These are phyloP conservation scores for Phascolomyces articulosus DNA, from an alignment of 371 early-diverging fungal species.

Conservation along the genomic window DNA sequence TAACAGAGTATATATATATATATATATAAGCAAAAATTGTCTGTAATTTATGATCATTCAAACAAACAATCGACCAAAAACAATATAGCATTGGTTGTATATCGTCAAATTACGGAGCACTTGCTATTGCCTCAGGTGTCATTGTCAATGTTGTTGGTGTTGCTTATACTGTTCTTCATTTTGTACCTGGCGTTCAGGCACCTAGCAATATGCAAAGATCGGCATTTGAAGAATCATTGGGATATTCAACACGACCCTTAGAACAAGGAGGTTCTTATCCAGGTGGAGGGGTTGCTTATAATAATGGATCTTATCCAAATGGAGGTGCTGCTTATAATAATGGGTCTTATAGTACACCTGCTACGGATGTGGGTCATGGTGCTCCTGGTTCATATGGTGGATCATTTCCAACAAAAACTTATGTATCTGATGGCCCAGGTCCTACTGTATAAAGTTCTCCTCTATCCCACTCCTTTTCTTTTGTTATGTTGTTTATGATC, in stretches of 20 bases:
- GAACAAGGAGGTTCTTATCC: neutral
- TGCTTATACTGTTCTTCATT: constrained; percentile 24
- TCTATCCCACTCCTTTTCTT: neutral
- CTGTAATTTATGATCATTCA: neutral
- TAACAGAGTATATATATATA: too few species aligned
- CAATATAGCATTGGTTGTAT: too few species aligned
- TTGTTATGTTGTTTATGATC: neutral
- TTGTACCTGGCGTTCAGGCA: constrained; percentile 26
- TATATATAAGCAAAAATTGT: too few species aligned
- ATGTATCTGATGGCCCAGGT: constrained; percentile 3
- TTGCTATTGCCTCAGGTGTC: constrained; percentile 27
- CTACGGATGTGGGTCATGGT: neutral
- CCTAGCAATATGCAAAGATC: constrained; percentile 24
- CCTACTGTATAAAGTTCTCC: neutral
- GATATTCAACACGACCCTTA: neutral
- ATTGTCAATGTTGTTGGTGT: constrained; percentile 27
- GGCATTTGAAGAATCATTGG: constrained; percentile 22
- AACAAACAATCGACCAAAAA: too few species aligned
- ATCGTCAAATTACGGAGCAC: constrained; percentile 15
- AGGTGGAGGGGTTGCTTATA: neutral
- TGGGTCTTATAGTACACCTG: neutral
- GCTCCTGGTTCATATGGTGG: neutral
- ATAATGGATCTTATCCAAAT: neutral
- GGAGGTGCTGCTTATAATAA: neutral
- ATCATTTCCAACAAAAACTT: neutral